A percentile compares a stretch with the other conserved stretches of the same genome.
Evolutionary conservation across 2,329 filamentous ascomycete genomes (phyloP).

Genomic region (Trichoderma cornu-damae): DNA sequence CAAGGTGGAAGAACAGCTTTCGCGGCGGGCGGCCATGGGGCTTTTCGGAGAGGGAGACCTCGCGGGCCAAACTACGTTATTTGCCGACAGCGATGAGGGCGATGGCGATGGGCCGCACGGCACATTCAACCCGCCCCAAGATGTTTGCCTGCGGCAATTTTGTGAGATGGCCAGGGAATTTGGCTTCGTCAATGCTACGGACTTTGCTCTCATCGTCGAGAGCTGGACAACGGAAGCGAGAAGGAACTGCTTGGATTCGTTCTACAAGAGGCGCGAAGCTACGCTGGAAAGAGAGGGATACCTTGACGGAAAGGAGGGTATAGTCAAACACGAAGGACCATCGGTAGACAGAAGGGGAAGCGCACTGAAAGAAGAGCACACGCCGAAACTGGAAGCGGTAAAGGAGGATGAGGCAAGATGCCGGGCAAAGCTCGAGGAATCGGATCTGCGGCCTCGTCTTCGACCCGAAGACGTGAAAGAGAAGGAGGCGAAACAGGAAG

Average conservation of each 20-base stretch:
- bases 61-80: conserved; percentile 52
- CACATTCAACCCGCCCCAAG: conserved; percentile 65
- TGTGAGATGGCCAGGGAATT: conserved; percentile 81
- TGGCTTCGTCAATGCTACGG: conserved; percentile 68
- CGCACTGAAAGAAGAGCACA: conserved; percentile 16
- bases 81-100: conserved; percentile 44
- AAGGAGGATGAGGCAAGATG: conserved; percentile 14
- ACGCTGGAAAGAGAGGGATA: conserved; percentile 36
- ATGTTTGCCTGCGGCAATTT: conserved; percentile 76
- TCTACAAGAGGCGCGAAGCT: conserved; percentile 66
- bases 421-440: conserved; percentile 5
- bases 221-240: conserved; percentile 81
- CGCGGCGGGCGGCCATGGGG: conserved; percentile 64
- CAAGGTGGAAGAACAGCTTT: conserved; percentile 83
- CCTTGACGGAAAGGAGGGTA: background rate
- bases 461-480: conserved; percentile 8
- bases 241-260: conserved; percentile 69
- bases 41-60: conserved; percentile 41
- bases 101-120: conserved; percentile 31
- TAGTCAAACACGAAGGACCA: conserved; percentile 26
- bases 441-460: background rate
- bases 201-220: conserved; percentile 89
- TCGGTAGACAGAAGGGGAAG: conserved; percentile 5
- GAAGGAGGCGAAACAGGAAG: background rate
- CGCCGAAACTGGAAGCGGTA: conserved; percentile 1